phyloP scores from a whole-genome alignment of 306 rosid genomes.

The Vigna angularis region DNA sequence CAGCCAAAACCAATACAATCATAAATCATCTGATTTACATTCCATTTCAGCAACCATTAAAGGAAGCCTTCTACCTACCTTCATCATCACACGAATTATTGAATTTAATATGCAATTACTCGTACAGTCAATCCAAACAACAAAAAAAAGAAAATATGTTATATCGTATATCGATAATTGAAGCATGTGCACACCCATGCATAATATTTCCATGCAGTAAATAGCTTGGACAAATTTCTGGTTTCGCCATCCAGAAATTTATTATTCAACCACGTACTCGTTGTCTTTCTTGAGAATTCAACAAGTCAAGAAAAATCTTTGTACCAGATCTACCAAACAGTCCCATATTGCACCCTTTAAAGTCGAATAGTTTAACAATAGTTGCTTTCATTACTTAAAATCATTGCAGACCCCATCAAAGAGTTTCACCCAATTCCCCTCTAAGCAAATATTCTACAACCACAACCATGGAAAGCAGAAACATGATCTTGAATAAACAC shows the following conservation, averaged over 20 bases:
- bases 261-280: slow-evolving; percentile 9
- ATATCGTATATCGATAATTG: not conserved
- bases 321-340: not conserved
- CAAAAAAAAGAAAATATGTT: not conserved
- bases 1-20: not conserved
- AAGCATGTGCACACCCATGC: not conserved
- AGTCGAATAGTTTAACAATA: not conserved
- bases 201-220: slow-evolving; percentile 2
- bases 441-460: not conserved
- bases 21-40: slow-evolving; percentile 6
- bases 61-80: not conserved
- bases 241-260: not conserved
- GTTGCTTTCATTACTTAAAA: not conserved
- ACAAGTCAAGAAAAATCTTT: not conserved
- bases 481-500: slow-evolving; percentile 2
- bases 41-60: slow-evolving; percentile 23
- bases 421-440: not conserved
- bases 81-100: not conserved
- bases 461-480: not conserved
- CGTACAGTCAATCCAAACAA: not conserved
- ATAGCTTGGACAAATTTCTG: not conserved
- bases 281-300: not conserved
- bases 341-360: slow-evolving; percentile 1
- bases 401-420: not conserved
- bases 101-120: not conserved